A percentile compares a stretch with the other conserved stretches of the same genome.
Evolutionary conservation across 257 asterid species (phyloP).

Genomic region (Solanum megistacrolobum): DNA sequence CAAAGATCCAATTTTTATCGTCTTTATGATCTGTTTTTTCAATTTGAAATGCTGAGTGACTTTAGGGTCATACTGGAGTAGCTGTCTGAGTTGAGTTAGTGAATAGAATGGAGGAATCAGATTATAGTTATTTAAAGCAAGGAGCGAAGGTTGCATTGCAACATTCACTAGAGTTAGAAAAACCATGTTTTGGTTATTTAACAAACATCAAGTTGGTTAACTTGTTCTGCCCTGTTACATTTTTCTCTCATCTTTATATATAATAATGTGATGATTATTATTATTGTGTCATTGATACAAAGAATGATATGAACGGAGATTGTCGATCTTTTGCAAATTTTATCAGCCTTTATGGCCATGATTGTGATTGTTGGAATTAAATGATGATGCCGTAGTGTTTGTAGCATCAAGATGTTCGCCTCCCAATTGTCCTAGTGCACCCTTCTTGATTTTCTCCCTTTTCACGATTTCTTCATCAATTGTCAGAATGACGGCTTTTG

Average conservation of each 20-base stretch:
- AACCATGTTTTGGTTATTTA: not conserved
- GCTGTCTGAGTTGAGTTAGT: not conserved
- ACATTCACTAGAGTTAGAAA: not conserved
- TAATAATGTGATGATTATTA: not conserved
- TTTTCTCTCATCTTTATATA: not conserved
- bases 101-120: not conserved
- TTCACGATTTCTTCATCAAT: slow-evolving; percentile 54
- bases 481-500: slow-evolving; percentile 23
- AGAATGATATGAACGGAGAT: not conserved
- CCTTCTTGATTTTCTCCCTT: slow-evolving; percentile 7
- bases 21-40: not conserved
- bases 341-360: not conserved
- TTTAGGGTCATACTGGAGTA: not conserved
- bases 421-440: slow-evolving; percentile 10
- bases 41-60: not conserved
- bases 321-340: not conserved
- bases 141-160: not conserved
- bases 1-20: no score
- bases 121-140: not conserved
- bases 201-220: not conserved
- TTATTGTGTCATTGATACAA: not conserved
- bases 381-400: slow-evolving; percentile 6
- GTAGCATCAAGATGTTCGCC: slow-evolving; percentile 2
- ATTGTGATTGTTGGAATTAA: slow-evolving; percentile 7
- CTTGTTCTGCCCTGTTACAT: not conserved